phyloP scores from a whole-genome alignment of 208 protist species.

The Zelonia costaricensis region DNA sequence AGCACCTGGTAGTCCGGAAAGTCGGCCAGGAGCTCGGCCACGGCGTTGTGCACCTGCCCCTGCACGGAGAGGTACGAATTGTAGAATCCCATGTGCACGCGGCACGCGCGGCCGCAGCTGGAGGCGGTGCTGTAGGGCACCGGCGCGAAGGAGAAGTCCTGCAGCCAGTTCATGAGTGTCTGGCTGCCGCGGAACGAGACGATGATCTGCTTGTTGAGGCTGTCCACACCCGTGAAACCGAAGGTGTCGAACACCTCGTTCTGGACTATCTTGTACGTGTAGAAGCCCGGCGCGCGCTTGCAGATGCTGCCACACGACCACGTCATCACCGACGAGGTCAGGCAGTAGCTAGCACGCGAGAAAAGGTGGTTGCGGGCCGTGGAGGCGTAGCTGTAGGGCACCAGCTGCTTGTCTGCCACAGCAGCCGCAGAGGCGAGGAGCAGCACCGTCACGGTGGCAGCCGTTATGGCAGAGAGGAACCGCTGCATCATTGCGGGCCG shows the following conservation, averaged over 20 bases:
- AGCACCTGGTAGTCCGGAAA: conserved; percentile 29
- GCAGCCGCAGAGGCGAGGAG: not conserved
- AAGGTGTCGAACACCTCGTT: conserved; percentile 30
- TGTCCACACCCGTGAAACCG: conserved; percentile 34
- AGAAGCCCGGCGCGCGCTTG: not conserved
- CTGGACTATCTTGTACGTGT: conserved; percentile 2
- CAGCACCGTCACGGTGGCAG: not conserved
- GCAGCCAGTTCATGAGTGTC: not conserved
- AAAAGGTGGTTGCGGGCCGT: conserved; percentile 5
- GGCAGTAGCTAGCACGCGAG: conserved; percentile 7
- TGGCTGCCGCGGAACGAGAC: conserved; percentile 55
- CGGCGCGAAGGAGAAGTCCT: not conserved
- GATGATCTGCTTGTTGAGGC: conserved; percentile 32
- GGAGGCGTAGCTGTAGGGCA: not conserved
- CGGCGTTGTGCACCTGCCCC: not conserved
- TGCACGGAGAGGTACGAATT: conserved; percentile 28
- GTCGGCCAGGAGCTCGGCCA: conserved; percentile 9
- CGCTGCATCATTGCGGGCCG: too few species aligned
- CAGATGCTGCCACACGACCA: conserved; percentile 7
- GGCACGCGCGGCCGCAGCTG: conserved; percentile 22
- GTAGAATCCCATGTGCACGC: conserved; percentile 47
- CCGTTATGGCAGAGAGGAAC: too few species aligned
- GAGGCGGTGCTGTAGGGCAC: conserved; percentile 28
- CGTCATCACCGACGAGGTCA: not conserved
- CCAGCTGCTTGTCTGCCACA: not conserved